Evolutionary conservation across 2,329 filamentous ascomycete genomes (phyloP), one percentile per base, ranked within the genome.

Genomic region (Cladophialophora psammophila): DNA sequence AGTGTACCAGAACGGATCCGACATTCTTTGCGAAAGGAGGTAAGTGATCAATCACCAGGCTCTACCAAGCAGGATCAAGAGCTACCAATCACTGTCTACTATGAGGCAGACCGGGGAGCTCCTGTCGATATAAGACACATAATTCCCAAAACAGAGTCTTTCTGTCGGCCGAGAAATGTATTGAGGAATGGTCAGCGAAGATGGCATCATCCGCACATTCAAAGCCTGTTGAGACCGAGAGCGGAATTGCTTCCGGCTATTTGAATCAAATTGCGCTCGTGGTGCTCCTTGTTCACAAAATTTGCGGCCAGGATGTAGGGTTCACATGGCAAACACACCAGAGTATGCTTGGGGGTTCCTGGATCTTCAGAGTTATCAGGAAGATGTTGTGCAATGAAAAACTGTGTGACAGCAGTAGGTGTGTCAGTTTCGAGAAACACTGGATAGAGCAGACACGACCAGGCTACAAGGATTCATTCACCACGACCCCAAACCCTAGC

Each of bases 401-500:
- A 6, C 18, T 45, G 36, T 40, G 26, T 26, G 26, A 26, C 3
- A 40, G 13, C 36, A 40, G 10, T 9, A 12, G 36, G 8, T 40
- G 1, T 13, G 13, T 42, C 26, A 42, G 15, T 5, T 42, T 8
- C 40, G 13, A 10, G 15, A 12, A 42, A 7, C 15, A 5, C 40
- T 26, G 2, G 26, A 26, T 26, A 26, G 26, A 26, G 3, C 26
- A 26, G 26, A 26, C 26, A 26, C 26, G 26, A 26, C 26, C 26
- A 26, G 15, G 10, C 20, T 5, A 50, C 12, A 3, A 34, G 13
- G 38, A 31, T 7, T 64, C 48, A 71, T 75, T 90, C 87, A 5
- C 94, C 93, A 75, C 93, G 86, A 75, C 92, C 92, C 83, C 97
- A 97, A 7, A 97, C 91, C 74, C 84, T 90, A 31, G 93, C 92